These are phyloP conservation scores for Neurospora tetraspora DNA, from an alignment of 495 filamentous ascomycete species.

Conservation along the genomic window DNA sequence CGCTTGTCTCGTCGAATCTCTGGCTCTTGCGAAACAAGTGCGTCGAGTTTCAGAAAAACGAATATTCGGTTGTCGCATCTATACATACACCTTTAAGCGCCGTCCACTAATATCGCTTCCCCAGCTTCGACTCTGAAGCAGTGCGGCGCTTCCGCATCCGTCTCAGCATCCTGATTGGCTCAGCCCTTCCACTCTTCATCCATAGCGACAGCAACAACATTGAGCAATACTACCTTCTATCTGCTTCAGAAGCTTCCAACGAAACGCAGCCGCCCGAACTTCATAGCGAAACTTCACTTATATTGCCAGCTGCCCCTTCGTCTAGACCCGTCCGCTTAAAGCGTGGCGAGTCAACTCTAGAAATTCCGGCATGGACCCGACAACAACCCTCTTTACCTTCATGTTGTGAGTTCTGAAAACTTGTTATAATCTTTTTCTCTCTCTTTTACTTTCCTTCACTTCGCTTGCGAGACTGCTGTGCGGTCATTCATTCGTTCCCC, in stretches of 20 bases:
- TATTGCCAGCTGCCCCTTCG: slow-evolving; percentile 11
- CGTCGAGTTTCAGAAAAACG: slow-evolving; percentile 12
- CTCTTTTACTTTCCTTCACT: slow-evolving; percentile 8
- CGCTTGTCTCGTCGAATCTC: slow-evolving; percentile 1
- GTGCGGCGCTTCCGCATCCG: slow-evolving; percentile 25
- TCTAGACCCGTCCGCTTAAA: slow-evolving; percentile 12
- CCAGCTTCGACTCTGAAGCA: slow-evolving; percentile 8
- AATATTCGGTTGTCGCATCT: slow-evolving; percentile 13
- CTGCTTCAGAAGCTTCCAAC: background rate
- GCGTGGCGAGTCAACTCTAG: slow-evolving; percentile 13
- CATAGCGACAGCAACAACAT: slow-evolving; percentile 1
- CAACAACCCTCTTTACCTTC: slow-evolving; percentile 69
- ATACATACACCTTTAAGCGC: slow-evolving; percentile 23
- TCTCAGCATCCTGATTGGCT: slow-evolving; percentile 20
- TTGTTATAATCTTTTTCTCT: slow-evolving; percentile 24
- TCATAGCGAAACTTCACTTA: slow-evolving; percentile 9
- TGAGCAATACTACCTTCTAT: slow-evolving; percentile 2
- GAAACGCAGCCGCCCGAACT: slow-evolving; percentile 7
- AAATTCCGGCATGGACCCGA: slow-evolving; percentile 44
- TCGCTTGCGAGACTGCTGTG: slow-evolving; percentile 6
- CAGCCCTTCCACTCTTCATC: slow-evolving; percentile 11
- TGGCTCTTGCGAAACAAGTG: background rate
- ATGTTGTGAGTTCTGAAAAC: slow-evolving; percentile 49
- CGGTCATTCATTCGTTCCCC: background rate
- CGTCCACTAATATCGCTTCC: slow-evolving; percentile 16